A percentile compares a stretch with the other conserved stretches of the same genome.
Evolutionary conservation across 192 early-diverging fungal genomes (phyloP).

Genomic region (Powellomyces hirtus): DNA sequence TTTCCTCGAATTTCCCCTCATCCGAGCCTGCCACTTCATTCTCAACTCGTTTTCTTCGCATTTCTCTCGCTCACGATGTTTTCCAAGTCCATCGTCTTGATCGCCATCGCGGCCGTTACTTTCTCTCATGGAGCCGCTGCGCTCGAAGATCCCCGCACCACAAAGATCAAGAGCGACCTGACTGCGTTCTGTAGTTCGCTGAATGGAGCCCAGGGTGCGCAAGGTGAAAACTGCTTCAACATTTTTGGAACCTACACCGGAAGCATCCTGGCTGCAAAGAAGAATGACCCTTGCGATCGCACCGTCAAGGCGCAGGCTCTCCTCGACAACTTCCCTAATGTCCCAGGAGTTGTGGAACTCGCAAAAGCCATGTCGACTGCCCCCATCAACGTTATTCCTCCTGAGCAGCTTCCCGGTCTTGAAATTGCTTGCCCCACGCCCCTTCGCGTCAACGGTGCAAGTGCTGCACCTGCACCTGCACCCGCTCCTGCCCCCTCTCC

Average conservation of each 20-base stretch:
- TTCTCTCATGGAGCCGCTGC: background rate
- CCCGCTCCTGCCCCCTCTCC: background rate
- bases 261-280: background rate
- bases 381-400: slow-evolving; percentile 19
- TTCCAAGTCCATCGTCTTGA: background rate
- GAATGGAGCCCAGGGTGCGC: background rate
- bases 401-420: slow-evolving; percentile 4
- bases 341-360: background rate
- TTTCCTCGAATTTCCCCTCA: too few relatives aligned
- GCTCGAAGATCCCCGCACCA: slow-evolving; percentile 24
- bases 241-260: slow-evolving; percentile 10
- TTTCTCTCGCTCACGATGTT: too few relatives aligned
- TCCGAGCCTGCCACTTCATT: too few relatives aligned
- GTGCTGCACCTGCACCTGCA: background rate
- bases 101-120: background rate
- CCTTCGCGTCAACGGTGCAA: background rate
- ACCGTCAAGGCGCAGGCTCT: slow-evolving; percentile 6
- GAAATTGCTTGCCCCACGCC: background rate
- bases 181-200: slow-evolving; percentile 12
- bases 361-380: slow-evolving; percentile 7
- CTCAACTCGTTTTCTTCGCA: too few relatives aligned
- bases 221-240: slow-evolving; percentile 30
- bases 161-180: background rate
- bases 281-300: slow-evolving; percentile 7
- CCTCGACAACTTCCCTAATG: slow-evolving; percentile 18